Base-by-base conservation (phyloP, 768 basidiomycete species). In the Phaffia tasmanica region DNA sequence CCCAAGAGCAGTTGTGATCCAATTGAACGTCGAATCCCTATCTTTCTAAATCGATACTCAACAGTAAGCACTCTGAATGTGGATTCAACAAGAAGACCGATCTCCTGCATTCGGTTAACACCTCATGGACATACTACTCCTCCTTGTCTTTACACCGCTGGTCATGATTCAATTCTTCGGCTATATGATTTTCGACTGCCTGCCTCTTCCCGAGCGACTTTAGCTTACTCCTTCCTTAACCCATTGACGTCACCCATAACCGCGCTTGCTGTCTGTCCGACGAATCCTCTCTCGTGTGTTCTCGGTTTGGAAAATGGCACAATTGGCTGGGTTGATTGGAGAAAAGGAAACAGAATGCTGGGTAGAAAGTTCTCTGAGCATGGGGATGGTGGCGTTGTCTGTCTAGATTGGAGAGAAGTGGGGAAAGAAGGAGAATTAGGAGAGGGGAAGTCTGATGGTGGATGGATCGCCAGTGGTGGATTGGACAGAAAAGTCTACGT, bases 401-500 rank as follows among this genome's bases (percentile, higher is more conserved):
- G 42, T 19, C 54, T 67, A 23, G 66, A 67, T 25, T 67, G 66
- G 66, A 67, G 62, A 62, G 63, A 64, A 48, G 63, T 48, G 25
- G 63, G 66, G 66, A 67, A 62, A 62, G 63, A 64, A 48, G 63
- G 57, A 18, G 63, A 64, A 30, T 16, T 42, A 57, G 63, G 63
- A 5, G 63, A 64, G 42, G 63, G 63, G 16, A 56, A 47, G 32
- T 35, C 63, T 27, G 60, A 47, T 16, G 61, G 61, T 14, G 86
- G 87, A 1, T 91, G 88, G 87, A 80, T 91, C 25, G 85, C 83
- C 6, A 89, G 86, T 62, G 87, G 85, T 16, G 86, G 88, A 0
- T 77, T 90, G 35, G 89, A 91, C 76, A 83, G 84, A 47, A 84
- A 81, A 32, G 87, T 89, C 59, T 89, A 89, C 79, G 87, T 84